Evolutionary conservation across 352 stramenopile species (phyloP).

Genomic region (Blastocystis hominis): DNA sequence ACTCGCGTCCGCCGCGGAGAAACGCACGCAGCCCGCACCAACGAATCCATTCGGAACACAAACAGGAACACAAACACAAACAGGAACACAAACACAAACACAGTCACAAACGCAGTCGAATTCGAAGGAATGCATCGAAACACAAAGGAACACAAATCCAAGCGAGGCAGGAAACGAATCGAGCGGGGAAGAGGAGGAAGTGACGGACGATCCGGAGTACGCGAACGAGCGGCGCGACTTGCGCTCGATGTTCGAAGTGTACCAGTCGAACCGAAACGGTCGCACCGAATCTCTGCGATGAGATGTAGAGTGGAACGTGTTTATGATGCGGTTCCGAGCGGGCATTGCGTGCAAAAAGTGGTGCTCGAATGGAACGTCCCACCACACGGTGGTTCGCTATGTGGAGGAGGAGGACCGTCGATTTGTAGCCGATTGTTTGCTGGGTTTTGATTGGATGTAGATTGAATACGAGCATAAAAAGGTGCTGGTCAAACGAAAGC

Average conservation of each 20-base stretch:
- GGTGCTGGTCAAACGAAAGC: slow-evolving; percentile 10
- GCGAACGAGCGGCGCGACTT: background rate
- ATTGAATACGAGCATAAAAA: slow-evolving; percentile 37
- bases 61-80: no score
- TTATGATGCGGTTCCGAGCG: background rate
- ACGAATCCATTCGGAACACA: no score
- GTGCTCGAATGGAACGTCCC: slow-evolving; percentile 27
- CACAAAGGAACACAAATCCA: background rate
- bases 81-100: no score
- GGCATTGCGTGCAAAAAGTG: background rate
- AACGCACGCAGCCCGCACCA: background rate
- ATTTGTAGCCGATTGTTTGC: background rate
- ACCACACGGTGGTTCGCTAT: background rate
- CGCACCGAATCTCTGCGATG: background rate
- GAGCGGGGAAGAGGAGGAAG: background rate
- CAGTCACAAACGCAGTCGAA: no score
- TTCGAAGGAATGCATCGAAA: no score
- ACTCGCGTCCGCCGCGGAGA: background rate
- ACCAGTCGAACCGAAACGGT: background rate
- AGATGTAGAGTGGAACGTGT: background rate
- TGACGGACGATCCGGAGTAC: background rate
- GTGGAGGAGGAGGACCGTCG: background rate
- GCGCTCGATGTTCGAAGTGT: background rate
- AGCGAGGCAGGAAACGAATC: background rate
- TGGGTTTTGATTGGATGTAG: background rate